These are phyloP conservation scores for Pyricularia sp. DNA, from an alignment of 2,329 filamentous ascomycete genomes.

Conservation along the genomic window DNA sequence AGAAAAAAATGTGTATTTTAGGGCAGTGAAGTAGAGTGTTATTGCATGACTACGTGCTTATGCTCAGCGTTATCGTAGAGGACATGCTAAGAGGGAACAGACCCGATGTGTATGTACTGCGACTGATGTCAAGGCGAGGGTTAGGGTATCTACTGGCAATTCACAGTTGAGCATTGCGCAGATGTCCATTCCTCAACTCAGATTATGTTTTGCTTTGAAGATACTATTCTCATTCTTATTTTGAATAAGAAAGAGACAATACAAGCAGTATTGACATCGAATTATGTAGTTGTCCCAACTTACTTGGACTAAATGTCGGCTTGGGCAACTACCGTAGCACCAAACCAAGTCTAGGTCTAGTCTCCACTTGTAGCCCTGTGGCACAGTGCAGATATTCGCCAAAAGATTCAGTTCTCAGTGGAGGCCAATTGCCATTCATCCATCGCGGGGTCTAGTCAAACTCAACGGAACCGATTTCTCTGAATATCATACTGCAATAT, in stretches of 20 bases:
- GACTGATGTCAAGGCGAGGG: neutral
- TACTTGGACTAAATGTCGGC: neutral
- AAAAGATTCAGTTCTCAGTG: neutral
- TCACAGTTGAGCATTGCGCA: too few species aligned
- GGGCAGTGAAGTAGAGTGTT: neutral
- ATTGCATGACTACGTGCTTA: neutral
- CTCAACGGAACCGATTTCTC: neutral
- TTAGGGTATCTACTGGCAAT: too few species aligned
- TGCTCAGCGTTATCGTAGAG: neutral
- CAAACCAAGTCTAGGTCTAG: too few species aligned
- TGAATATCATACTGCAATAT: neutral
- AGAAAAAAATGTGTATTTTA: neutral
- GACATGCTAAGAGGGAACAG: neutral
- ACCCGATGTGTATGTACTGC: neutral
- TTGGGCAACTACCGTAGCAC: neutral
- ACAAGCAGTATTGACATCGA: too few species aligned
- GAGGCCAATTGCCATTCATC: neutral
- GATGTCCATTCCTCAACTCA: too few species aligned
- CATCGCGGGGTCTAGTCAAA: neutral
- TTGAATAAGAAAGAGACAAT: too few species aligned
- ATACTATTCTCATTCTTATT: too few species aligned
- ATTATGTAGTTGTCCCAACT: too few species aligned
- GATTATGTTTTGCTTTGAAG: too few species aligned
- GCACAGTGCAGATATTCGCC: neutral
- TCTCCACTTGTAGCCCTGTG: neutral